Evolutionary conservation across 2,329 filamentous ascomycete species (phyloP).

Genomic region (Cladosporium sp.): DNA sequence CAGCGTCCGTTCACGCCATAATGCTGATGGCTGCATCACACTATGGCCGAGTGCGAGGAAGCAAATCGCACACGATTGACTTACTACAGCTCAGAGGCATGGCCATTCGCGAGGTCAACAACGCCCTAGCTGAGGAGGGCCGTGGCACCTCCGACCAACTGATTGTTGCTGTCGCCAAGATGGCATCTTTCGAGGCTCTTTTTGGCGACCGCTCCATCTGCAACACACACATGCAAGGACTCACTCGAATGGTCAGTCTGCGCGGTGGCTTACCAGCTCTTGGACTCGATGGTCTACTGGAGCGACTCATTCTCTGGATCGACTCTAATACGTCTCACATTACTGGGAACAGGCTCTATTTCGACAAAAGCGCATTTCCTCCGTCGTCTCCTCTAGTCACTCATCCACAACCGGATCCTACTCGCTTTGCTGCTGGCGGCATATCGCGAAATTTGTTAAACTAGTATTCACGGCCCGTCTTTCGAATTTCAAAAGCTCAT

Average conservation of each 20-base stretch:
- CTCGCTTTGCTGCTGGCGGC: constrained; percentile 13
- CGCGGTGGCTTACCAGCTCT: constrained; percentile 41
- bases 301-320: constrained; percentile 45
- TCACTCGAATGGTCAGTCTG: constrained; percentile 38
- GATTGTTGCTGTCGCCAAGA: constrained; percentile 45
- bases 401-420: constrained; percentile 19
- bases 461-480: too few species aligned
- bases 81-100: constrained; percentile 40
- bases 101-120: constrained; percentile 41
- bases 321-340: constrained; percentile 32
- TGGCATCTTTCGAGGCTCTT: constrained; percentile 50
- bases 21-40: constrained; percentile 39
- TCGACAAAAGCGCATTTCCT: constrained; percentile 20
- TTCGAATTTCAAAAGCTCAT: too few species aligned
- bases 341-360: constrained; percentile 22
- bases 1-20: constrained; percentile 36
- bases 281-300: constrained; percentile 41
- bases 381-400: constrained; percentile 5
- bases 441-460: neutral
- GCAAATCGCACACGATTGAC: constrained; percentile 28
- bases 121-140: constrained; percentile 29
- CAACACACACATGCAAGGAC: constrained; percentile 43
- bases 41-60: constrained; percentile 29
- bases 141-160: constrained; percentile 36
- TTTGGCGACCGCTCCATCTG: constrained; percentile 40